A percentile compares a stretch with the other conserved stretches of the same genome.
phyloP scores from a whole-genome alignment of 2,329 filamentous ascomycete species.

The Fusarium sp. region DNA sequence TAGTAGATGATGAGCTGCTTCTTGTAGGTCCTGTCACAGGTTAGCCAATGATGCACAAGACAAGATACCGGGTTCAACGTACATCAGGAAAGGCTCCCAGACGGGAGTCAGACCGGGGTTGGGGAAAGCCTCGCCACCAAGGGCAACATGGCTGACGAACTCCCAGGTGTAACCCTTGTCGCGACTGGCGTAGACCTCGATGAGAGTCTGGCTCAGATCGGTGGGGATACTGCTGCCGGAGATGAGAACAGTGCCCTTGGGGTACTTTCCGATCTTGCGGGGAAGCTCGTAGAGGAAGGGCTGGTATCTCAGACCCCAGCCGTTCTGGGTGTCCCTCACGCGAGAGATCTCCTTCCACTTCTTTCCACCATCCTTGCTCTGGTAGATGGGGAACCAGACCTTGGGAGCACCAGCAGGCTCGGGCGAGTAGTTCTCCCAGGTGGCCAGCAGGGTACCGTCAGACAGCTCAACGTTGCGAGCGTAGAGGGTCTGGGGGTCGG shows the following conservation, averaged over 20 bases:
- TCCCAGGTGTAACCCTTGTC: conserved; percentile 71
- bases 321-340: conserved; percentile 70
- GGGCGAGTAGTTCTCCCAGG: conserved; percentile 66
- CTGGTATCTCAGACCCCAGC: conserved; percentile 73
- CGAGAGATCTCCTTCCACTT: conserved; percentile 71
- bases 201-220: conserved; percentile 69
- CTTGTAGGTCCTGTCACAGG: conserved; percentile 57
- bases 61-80: not conserved
- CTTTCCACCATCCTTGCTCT: conserved; percentile 61
- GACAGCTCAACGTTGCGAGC: conserved; percentile 55
- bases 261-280: conserved; percentile 63
- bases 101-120: conserved; percentile 73
- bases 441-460: conserved; percentile 59
- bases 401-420: conserved; percentile 56
- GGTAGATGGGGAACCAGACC: conserved; percentile 64
- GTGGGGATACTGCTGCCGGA: conserved; percentile 68
- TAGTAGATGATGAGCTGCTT: conserved; percentile 72
- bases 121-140: conserved; percentile 68
- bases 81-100: conserved; percentile 75
- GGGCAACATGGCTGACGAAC: conserved; percentile 72
- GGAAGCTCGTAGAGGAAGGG: conserved; percentile 73
- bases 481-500: conserved; percentile 55
- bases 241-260: conserved; percentile 69
- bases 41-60: not conserved
- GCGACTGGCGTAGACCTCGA: conserved; percentile 73